Evolutionary conservation across 2,329 filamentous ascomycete species (phyloP).

Genomic region (Lomentospora prolificans): DNA sequence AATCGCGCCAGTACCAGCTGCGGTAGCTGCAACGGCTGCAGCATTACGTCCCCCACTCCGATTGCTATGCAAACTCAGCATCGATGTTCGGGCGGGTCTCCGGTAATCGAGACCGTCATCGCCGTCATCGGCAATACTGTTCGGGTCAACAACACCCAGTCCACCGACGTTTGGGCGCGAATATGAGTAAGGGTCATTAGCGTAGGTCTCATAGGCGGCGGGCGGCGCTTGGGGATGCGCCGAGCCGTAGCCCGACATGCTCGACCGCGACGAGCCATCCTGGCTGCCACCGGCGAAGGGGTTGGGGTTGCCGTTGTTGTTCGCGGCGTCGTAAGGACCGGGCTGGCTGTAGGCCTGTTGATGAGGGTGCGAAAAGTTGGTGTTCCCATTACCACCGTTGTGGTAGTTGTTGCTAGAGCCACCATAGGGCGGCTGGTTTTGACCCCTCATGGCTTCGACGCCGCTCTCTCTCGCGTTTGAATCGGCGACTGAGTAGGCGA

Average conservation of each 20-base stretch:
- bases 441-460: conserved; percentile 45
- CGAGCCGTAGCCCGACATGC: conserved; percentile 28
- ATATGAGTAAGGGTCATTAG: conserved; percentile 47
- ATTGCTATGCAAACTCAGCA: conserved; percentile 37
- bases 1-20: conserved; percentile 32
- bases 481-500: conserved; percentile 57
- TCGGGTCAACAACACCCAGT: conserved; percentile 60
- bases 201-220: conserved; percentile 50
- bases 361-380: conserved; percentile 9
- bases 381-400: conserved; percentile 18
- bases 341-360: conserved; percentile 13
- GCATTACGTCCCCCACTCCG: conserved; percentile 18
- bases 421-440: conserved; percentile 15
- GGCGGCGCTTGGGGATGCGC: conserved; percentile 23
- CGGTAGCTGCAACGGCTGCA: conserved; percentile 35
- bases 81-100: conserved; percentile 41
- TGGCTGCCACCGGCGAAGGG: conserved; percentile 6
- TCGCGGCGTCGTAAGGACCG: background rate
- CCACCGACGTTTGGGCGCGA: conserved; percentile 23
- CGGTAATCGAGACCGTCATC: conserved; percentile 67
- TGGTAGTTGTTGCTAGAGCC: conserved; percentile 9
- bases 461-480: conserved; percentile 56
- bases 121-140: conserved; percentile 75
- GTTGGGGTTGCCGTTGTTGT: conserved; percentile 4
- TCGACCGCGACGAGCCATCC: conserved; percentile 26